These are phyloP conservation scores for Lanmaoa pseudosensibilis DNA, from an alignment of 768 basidiomycete genomes.

Conservation along the genomic window DNA sequence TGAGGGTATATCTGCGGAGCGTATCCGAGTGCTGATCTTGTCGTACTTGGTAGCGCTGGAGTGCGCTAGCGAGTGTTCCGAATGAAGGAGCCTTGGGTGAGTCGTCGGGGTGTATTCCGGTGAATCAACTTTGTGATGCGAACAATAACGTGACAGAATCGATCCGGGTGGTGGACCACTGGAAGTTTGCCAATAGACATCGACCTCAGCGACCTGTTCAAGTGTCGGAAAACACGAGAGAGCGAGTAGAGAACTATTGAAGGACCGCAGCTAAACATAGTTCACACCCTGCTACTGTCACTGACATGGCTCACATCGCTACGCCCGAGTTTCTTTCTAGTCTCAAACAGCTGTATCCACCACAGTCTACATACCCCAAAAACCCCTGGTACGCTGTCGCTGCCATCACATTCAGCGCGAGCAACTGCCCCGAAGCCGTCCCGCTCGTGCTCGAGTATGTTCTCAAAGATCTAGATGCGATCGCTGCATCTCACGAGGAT, in stretches of 20 bases:
- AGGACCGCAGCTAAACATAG: background rate
- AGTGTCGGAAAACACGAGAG: background rate
- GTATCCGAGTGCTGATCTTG: background rate
- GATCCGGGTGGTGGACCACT: background rate
- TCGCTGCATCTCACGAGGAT: conserved; percentile 34
- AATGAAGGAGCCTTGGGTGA: background rate
- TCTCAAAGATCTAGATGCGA: conserved; percentile 42
- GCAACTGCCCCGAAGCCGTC: conserved; percentile 59
- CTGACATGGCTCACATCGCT: conserved; percentile 30
- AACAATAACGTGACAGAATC: background rate
- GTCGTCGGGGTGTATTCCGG: background rate
- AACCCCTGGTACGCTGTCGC: conserved; percentile 64
- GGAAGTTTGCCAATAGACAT: background rate
- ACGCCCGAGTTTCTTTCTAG: conserved; percentile 43
- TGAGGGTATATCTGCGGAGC: background rate
- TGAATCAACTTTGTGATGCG: background rate
- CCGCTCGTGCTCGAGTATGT: conserved; percentile 54
- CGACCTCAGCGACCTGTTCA: background rate
- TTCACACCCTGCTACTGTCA: background rate
- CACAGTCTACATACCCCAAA: conserved; percentile 19
- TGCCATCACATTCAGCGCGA: conserved; percentile 55
- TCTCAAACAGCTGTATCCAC: conserved; percentile 49
- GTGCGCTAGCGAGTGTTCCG: background rate
- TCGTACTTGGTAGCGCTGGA: background rate
- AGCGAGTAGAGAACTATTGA: background rate